A percentile compares a stretch with the other conserved stretches of the same genome.
Evolutionary conservation across 768 basidiomycete species (phyloP).

Genomic region (Cystofilobasidium capitatum): DNA sequence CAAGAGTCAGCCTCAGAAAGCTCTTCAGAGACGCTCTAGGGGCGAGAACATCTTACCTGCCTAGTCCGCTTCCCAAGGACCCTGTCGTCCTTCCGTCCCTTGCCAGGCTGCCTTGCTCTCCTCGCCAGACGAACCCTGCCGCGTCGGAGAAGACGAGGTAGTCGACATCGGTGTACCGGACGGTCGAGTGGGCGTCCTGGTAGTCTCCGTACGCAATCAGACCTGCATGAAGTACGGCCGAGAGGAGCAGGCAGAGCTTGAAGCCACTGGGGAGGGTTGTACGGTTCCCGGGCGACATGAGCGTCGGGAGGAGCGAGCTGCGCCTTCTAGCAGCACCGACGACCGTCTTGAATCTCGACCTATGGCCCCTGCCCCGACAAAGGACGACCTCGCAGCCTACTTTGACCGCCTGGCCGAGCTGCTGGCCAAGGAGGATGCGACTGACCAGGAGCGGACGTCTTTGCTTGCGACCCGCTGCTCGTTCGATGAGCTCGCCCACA

Average conservation of each 20-base stretch:
- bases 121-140: constrained; percentile 48
- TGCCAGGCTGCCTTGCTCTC: not conserved
- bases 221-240: constrained; percentile 53
- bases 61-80: constrained; percentile 43
- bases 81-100: constrained; percentile 22
- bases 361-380: constrained; percentile 6
- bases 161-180: constrained; percentile 98
- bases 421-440: constrained; percentile 60
- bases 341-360: no score
- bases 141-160: constrained; percentile 94
- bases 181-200: constrained; percentile 68
- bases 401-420: constrained; percentile 59
- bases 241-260: not conserved
- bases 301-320: not conserved
- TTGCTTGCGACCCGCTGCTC: constrained; percentile 73
- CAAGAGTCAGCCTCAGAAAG: not conserved
- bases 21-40: not conserved
- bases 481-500: constrained; percentile 74
- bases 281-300: not conserved
- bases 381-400: constrained; percentile 44
- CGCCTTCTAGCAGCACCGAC: no score
- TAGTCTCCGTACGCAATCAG: constrained; percentile 81
- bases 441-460: constrained; percentile 72
- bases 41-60: constrained; percentile 57
- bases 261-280: not conserved